Evolutionary conservation across 371 early-diverging fungal genomes (phyloP).

Genomic region (Nematocida sp.): DNA sequence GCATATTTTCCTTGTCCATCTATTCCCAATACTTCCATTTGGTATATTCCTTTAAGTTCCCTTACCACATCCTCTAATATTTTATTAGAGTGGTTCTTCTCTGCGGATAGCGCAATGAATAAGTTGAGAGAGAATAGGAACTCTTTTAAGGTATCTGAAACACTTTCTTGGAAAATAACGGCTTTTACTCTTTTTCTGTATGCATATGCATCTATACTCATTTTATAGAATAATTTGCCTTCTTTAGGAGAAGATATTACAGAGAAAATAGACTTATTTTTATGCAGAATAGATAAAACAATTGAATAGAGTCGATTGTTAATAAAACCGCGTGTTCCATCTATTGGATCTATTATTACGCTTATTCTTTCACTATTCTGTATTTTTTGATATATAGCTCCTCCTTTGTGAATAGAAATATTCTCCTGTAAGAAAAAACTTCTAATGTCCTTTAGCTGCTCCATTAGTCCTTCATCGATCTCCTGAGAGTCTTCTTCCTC

Average conservation of each 20-base stretch:
- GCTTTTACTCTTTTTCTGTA: not conserved
- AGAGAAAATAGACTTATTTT: slow-evolving; percentile 9
- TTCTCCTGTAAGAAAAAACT: not conserved
- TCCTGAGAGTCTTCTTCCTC: not conserved
- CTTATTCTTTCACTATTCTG: not conserved
- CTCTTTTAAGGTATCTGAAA: not conserved
- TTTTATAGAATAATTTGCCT: not conserved
- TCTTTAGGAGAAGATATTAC: slow-evolving; percentile 34
- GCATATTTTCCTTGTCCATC: slow-evolving; percentile 52
- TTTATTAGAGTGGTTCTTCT: slow-evolving; percentile 5
- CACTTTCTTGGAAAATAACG: not conserved
- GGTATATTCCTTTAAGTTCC: not conserved
- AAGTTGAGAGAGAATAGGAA: slow-evolving; percentile 8
- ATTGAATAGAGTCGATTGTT: slow-evolving; percentile 4
- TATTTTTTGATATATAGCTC: not conserved
- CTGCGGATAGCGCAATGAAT: slow-evolving; percentile 13
- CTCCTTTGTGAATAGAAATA: not conserved
- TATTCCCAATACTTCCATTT: not conserved
- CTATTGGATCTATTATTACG: slow-evolving; percentile 42
- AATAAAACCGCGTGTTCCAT: slow-evolving; percentile 45
- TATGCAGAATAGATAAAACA: slow-evolving; percentile 13
- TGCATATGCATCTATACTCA: not conserved
- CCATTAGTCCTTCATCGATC: not conserved
- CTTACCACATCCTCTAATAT: not conserved
- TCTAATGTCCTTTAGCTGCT: not conserved